Evolutionary conservation across 2,329 filamentous ascomycete genomes (phyloP).

Genomic region (Colletotrichum sp.): DNA sequence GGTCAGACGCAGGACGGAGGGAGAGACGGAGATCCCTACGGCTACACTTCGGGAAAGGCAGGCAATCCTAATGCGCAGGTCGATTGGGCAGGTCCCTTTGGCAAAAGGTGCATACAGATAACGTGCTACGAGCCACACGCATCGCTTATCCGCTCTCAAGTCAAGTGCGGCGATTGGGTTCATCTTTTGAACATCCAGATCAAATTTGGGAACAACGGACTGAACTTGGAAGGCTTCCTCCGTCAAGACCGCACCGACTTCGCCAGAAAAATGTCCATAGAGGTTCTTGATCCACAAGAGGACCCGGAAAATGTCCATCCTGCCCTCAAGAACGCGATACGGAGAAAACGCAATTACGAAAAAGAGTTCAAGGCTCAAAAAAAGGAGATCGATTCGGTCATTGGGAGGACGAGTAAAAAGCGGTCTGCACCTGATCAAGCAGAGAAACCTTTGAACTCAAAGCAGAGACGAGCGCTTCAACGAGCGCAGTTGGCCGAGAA

Average conservation of each 20-base stretch:
- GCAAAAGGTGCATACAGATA: slow-evolving; percentile 73
- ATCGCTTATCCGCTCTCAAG: slow-evolving; percentile 54
- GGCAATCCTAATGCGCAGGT: background rate
- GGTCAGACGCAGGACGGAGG: slow-evolving; percentile 32
- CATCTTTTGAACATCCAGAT: slow-evolving; percentile 75
- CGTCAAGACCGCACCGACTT: slow-evolving; percentile 59
- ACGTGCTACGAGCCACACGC: slow-evolving; percentile 75
- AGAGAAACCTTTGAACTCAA: slow-evolving; percentile 26
- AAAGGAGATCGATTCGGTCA: slow-evolving; percentile 33
- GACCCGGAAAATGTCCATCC: slow-evolving; percentile 48
- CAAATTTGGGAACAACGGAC: slow-evolving; percentile 56
- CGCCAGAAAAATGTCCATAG: slow-evolving; percentile 61
- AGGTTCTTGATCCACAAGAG: slow-evolving; percentile 45
- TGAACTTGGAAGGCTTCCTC: slow-evolving; percentile 74
- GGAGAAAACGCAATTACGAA: slow-evolving; percentile 70
- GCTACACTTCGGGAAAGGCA: slow-evolving; percentile 49
- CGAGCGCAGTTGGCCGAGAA: background rate
- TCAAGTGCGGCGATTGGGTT: slow-evolving; percentile 68
- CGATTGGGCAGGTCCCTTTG: slow-evolving; percentile 77
- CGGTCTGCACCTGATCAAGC: slow-evolving; percentile 10
- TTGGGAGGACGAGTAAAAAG: slow-evolving; percentile 23
- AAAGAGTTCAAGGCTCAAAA: slow-evolving; percentile 46
- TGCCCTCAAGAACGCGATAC: slow-evolving; percentile 61
- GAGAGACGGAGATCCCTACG: slow-evolving; percentile 57
- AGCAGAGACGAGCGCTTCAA: slow-evolving; percentile 21